Base-by-base conservation (phyloP, 345 rosid genomes). In the Lepidium africanum region DNA sequence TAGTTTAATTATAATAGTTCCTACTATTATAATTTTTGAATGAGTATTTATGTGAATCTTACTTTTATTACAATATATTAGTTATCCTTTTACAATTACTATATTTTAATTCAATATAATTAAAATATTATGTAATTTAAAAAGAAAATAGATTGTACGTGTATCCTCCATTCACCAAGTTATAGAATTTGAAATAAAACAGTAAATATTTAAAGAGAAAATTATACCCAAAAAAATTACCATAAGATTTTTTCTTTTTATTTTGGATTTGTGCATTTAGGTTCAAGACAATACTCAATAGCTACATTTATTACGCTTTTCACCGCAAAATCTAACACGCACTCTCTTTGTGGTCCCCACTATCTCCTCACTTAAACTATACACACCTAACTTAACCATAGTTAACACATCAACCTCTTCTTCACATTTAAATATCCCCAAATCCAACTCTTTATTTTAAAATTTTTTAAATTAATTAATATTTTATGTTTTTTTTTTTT, bases 241-340 rank as follows among this genome's bases (percentile, higher is more conserved):
- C 6, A 57, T 37, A 1, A 57, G 32, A 0, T 3, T 27, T 10
- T 7, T 14, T 35, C 5, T 3, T 21, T n/a, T 14, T 9, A 19
- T 19, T 49, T 59, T 69, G 60, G 60, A 70, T 52, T 59, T 69
- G 4, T 69, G 52, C 57, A 43, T 72, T 64, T 64, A 47, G 53
- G 65, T 64, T 57, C 48, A 48, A 56, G 76, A 64, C 71, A 72
- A 41, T 40, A 63, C 63, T 53, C 63, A 53, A 48, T 58, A 47
- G 70, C 43, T 15, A 64, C 71, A 73, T 73, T 73, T 66, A 73
- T 65, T 65, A 73, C 60, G 48, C 77, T 73, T 73, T 73, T 56
- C 49, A 45, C 76, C 66, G 51, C 72, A 59, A 73, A 65, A 73
- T 73, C 67, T 73, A 66, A 73, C 77, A 66, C 77, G 60, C 76